These are phyloP conservation scores for Gyrodon lividus DNA, from an alignment of 768 basidiomycete species.

Conservation along the genomic window DNA sequence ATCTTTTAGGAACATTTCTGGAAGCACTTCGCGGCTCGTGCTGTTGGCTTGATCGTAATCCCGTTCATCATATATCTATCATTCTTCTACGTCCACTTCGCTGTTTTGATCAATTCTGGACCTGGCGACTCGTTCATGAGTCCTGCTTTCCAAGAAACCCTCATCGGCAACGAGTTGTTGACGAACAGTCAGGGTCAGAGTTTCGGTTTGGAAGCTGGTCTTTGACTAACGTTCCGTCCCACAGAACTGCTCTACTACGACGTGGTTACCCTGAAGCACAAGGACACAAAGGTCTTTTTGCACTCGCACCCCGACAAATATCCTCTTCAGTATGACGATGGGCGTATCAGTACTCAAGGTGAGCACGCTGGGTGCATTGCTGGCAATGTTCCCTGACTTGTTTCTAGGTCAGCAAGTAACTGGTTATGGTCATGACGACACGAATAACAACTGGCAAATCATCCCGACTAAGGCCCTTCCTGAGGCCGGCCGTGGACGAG, in stretches of 20 bases:
- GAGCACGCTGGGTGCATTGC: constrained; percentile 1
- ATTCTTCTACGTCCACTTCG: constrained; percentile 96
- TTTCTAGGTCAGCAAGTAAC: constrained; percentile 88
- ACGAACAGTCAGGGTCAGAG: constrained; percentile 84
- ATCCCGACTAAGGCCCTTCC: constrained; percentile 94
- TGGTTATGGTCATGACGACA: constrained; percentile 90
- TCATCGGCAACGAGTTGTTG: constrained; percentile 88
- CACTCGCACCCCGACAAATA: constrained; percentile 93
- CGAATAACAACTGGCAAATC: constrained; percentile 95
- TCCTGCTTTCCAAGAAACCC: constrained; percentile 95
- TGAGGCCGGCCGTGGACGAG: constrained; percentile 88
- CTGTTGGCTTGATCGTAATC: constrained; percentile 79
- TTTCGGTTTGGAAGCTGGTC: background rate
- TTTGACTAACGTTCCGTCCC: constrained; percentile 1
- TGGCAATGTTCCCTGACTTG: background rate
- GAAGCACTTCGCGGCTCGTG: constrained; percentile 85
- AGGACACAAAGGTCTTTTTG: constrained; percentile 88
- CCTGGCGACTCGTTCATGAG: constrained; percentile 97
- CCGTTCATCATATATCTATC: constrained; percentile 89
- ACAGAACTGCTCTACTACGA: constrained; percentile 94
- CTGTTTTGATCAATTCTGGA: constrained; percentile 83
- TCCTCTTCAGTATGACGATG: constrained; percentile 92
- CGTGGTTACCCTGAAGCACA: constrained; percentile 82
- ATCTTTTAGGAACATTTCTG: constrained; percentile 75
- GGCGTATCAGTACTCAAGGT: constrained; percentile 93